phyloP scores from a whole-genome alignment of 2,329 filamentous ascomycete genomes.

The Hypoxylon sp. region DNA sequence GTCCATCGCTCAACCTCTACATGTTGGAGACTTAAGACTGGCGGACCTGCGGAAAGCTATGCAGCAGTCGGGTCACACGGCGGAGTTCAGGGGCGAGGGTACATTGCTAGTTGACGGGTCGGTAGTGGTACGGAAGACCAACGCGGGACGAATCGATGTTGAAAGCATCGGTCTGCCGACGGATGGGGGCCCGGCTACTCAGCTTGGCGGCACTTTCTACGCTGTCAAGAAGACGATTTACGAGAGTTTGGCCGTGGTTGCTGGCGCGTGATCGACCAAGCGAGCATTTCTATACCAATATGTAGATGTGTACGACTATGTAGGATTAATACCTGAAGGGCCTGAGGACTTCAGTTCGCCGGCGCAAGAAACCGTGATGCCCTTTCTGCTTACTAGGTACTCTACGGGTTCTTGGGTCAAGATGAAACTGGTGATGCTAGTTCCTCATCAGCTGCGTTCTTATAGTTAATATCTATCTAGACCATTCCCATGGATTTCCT shows the following conservation, averaged over 20 bases:
- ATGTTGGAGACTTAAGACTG: constrained; percentile 91
- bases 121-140: constrained; percentile 89
- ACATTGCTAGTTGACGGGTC: constrained; percentile 88
- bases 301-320: constrained; percentile 19
- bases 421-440: neutral
- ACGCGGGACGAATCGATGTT: constrained; percentile 87
- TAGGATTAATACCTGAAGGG: constrained; percentile 4
- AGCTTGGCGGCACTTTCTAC: constrained; percentile 78
- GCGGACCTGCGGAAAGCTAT: constrained; percentile 89
- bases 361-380: neutral
- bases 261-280: constrained; percentile 65
- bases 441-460: neutral
- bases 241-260: constrained; percentile 91
- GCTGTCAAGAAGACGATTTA: constrained; percentile 93
- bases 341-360: neutral
- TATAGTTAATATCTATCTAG: neutral
- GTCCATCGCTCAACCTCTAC: constrained; percentile 85
- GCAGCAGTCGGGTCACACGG: constrained; percentile 83
- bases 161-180: constrained; percentile 76
- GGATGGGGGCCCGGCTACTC: constrained; percentile 56
- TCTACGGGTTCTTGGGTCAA: neutral
- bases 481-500: neutral
- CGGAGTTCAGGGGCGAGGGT: constrained; percentile 94
- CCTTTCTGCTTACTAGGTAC: neutral
- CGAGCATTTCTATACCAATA: neutral